Evolutionary conservation across 108 stramenopile genomes (phyloP).

Genomic region (Aureococcus anophagefferens): DNA sequence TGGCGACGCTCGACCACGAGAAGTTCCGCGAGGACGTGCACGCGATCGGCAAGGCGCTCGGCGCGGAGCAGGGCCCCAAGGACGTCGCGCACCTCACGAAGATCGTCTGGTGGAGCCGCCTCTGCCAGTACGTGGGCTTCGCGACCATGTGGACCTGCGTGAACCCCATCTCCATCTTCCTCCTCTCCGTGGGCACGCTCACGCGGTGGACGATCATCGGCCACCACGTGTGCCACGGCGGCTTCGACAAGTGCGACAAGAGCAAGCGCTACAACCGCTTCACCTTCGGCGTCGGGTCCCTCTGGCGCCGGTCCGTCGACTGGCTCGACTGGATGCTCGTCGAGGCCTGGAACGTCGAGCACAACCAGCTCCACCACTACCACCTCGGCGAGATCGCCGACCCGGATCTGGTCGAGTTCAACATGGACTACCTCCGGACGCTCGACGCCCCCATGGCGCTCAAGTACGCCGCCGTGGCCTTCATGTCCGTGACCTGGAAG

Average conservation of each 20-base stretch:
- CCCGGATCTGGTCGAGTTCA: conserved; percentile 77
- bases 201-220: conserved; percentile 77
- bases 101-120: conserved; percentile 68
- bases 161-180: conserved; percentile 40
- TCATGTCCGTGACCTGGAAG: conserved; percentile 65
- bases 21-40: conserved; percentile 65
- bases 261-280: conserved; percentile 60
- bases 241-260: conserved; percentile 66
- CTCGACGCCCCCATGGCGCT: conserved; percentile 35
- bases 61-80: conserved; percentile 58
- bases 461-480: conserved; percentile 50
- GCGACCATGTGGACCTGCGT: conserved; percentile 46
- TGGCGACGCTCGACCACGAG: conserved; percentile 61
- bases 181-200: conserved; percentile 58
- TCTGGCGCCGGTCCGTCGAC: conserved; percentile 55
- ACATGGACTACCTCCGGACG: conserved; percentile 53
- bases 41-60: conserved; percentile 62
- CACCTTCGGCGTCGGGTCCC: conserved; percentile 60
- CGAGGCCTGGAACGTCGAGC: conserved; percentile 86
- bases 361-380: conserved; percentile 82
- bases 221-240: conserved; percentile 75
- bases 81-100: conserved; percentile 79
- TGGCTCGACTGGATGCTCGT: conserved; percentile 83
- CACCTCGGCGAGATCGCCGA: conserved; percentile 61
- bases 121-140: conserved; percentile 60